Conservation (phyloP, 164 flowering plant species). For the Tinospora cordifolia region DNA sequence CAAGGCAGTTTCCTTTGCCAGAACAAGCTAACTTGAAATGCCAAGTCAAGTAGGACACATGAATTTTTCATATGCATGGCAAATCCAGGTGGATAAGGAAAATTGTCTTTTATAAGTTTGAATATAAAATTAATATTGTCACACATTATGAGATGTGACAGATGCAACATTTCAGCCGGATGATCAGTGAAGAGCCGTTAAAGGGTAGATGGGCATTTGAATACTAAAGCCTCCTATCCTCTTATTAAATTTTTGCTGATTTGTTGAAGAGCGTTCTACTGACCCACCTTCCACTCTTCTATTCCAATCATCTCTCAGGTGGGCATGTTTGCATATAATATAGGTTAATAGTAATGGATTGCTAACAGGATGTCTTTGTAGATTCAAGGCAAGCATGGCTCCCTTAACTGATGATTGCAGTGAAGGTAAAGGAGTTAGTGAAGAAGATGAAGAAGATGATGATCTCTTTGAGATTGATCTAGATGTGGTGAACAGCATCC, state of each 20-base stretch:
- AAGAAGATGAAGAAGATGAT: constrained; percentile 17
- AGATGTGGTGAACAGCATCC: constrained; percentile 27
- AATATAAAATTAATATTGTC: background rate
- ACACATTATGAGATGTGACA: background rate
- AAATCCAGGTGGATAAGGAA: background rate
- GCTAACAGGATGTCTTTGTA: background rate
- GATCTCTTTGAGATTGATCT: constrained; percentile 58
- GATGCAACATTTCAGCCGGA: background rate
- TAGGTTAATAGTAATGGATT: background rate
- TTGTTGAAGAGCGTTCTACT: constrained; percentile 45
- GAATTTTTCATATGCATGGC: background rate
- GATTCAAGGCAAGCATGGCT: constrained; percentile 5
- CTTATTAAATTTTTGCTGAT: constrained; percentile 17
- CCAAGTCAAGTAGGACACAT: background rate
- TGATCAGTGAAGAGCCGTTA: background rate
- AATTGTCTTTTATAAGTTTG: background rate
- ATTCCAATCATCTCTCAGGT: background rate
- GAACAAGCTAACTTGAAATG: background rate
- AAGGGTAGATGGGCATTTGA: constrained; percentile 3
- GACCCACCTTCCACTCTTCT: constrained; percentile 23
- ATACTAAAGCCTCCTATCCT: background rate
- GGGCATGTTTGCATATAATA: background rate
- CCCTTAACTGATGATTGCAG: background rate
- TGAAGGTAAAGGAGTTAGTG: background rate
- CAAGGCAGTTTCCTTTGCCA: background rate